Base-by-base conservation (phyloP, 2,329 filamentous ascomycete species). In the Sarocladium brachiariae region DNA sequence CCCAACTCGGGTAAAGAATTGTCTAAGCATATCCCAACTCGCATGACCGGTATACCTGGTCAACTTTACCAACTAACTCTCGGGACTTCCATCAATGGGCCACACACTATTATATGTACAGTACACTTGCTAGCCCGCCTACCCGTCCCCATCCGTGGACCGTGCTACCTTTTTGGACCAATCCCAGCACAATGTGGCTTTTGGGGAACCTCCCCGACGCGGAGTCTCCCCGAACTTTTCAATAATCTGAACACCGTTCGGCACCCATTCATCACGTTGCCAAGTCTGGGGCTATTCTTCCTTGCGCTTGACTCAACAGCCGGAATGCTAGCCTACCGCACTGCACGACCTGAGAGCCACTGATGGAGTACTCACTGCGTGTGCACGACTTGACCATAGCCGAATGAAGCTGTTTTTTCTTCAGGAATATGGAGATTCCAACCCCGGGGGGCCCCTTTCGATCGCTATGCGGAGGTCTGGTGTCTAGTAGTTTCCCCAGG, bases 191-290 rank as follows among this genome's bases (percentile, higher is more conserved):
- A 4, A 18, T 11, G 33, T 49, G 30, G 33, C 46, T 49, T 49
- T 39, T 35, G 46, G 46, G 46, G 46, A 49, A 49, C 30, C 46
- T 49, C 46, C 46, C 46, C 46, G 46, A 37, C 46, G 46, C 46
- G 46, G 46, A 49, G 46, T 35, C 46, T 49, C 46, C 46, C 46
- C 46, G 46, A 49, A 19, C 6, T 39, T 16, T 21, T 13, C 35
- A 39, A 39, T 19, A 18, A 39, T 19, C 35, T 39, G 33, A 35
- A n/a, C 35, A 39, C 35, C 4, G n/a, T 21, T 39, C 7, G 18
- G 18, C n/a, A 18, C 35, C 35, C 18, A 19, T 39, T 39, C 35
- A 18, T 19, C 6, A 18, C 35, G 16, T n/a, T 25, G 39, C 39
- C 39, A 45, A 45, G 39, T 4, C 39, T 39, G 21, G 35, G 35